These are phyloP conservation scores for Fonsecaea monophora DNA, from an alignment of 2,329 filamentous ascomycete genomes.

Conservation along the genomic window DNA sequence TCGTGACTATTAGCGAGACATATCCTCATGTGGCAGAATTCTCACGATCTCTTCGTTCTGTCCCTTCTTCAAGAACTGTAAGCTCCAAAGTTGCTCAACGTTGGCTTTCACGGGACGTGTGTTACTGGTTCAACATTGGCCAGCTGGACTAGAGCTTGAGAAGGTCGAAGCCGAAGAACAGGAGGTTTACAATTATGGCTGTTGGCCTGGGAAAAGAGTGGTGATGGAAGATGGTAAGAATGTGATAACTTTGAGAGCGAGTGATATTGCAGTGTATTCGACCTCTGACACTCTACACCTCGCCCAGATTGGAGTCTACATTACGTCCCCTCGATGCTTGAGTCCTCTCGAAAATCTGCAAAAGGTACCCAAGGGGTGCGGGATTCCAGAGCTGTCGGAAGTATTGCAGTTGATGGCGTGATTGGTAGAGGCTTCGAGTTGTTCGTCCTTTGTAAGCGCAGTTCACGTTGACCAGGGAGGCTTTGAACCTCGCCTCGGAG, in stretches of 20 bases:
- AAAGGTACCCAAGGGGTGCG: not conserved
- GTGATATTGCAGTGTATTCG: not conserved
- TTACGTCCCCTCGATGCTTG: not conserved
- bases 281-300: not conserved
- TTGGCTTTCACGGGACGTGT: too few species aligned
- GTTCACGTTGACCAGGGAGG: not conserved
- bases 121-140: too few species aligned
- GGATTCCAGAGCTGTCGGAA: not conserved
- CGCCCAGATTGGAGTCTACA: not conserved
- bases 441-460: not conserved
- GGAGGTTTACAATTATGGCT: not conserved
- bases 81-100: not conserved
- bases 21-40: not conserved
- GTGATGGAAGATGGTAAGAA: not conserved
- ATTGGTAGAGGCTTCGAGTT: not conserved
- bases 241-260: not conserved
- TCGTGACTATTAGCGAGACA: not conserved
- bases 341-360: not conserved
- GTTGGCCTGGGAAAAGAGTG: not conserved
- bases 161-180: not conserved
- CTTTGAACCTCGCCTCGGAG: too few species aligned
- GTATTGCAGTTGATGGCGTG: not conserved
- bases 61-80: not conserved
- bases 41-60: not conserved
- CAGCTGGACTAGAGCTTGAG: not conserved